Conservation (phyloP, 2,329 filamentous ascomycete species). For the Xylaria sp. region DNA sequence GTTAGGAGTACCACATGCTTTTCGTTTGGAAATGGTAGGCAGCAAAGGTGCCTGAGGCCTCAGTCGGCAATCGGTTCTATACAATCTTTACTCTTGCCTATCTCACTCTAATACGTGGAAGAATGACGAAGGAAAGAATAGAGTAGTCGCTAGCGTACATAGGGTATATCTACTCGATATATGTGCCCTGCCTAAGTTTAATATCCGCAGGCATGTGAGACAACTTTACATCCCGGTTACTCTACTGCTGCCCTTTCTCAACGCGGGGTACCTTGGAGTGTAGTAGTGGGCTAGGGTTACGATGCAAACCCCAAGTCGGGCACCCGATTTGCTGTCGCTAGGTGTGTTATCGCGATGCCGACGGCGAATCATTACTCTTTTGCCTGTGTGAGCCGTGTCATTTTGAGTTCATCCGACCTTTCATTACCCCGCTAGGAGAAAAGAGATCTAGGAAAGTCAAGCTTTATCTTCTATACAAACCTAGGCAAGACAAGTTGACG, state of each 20-base stretch:
- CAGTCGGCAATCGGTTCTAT: too few relatives aligned
- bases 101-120: too few relatives aligned
- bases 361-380: constrained; percentile 16
- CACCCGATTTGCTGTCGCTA: constrained; percentile 4
- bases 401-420: not conserved
- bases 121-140: not conserved
- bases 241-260: not conserved
- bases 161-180: not conserved
- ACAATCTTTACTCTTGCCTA: not conserved
- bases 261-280: constrained; percentile 26
- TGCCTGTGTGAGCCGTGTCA: constrained; percentile 13
- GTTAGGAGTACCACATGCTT: not conserved
- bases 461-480: constrained; percentile 3
- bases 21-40: not conserved
- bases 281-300: not conserved
- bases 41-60: not conserved
- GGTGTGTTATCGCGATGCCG: not conserved
- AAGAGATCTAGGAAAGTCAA: not conserved
- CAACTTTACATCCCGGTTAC: not conserved
- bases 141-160: not conserved
- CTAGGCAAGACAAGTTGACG: not conserved
- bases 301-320: constrained; percentile 8
- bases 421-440: constrained; percentile 16
- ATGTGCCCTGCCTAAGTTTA: not conserved
- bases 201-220: not conserved